Base-by-base conservation (phyloP, 108 stramenopile genomes). In the Aurantiochytrium sp. region DNA sequence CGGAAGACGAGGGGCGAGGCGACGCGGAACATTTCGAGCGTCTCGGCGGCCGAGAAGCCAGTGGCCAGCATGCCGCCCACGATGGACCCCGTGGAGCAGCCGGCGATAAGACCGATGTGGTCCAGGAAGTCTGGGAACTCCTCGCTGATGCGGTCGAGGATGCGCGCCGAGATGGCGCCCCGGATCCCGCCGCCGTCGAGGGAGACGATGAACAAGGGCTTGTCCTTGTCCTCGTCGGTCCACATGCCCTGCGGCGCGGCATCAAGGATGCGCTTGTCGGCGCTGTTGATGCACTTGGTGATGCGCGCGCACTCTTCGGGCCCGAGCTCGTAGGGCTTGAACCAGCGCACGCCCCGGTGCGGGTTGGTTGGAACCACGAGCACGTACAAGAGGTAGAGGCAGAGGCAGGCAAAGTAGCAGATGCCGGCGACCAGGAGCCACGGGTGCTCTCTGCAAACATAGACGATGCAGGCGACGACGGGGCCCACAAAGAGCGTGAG, bases 111-210 rank as follows among this genome's bases (percentile, higher is more conserved):
- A 34, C 68, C 88, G 2, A 88, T 45, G 21, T 52, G n/a, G 22
- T 86, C 81, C 41, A 88, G 4, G 4, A 88, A 53, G 21, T 73
- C 37, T 19, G 69, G 69, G 4, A 73, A 73, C 37, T 54, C 55
- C 41, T 88, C 52, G 52, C 81, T 34, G 52, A 88, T 88, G 37
- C 87, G 69, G 39, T 55, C 31, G 37, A 88, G 81, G 37, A 88
- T 88, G 30, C 31, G 22, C 50, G 81, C 52, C 32, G 73, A 27
- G 21, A 81, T 4, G 19, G 81, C 81, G 55, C 88, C 88, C 5
- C 85, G 85, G 6, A 86, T 41, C 22, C 88, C 88, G 55, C 88
- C 88, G 4, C 88, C 88, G 55, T 89, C 88, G 22, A 89, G 55
- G 36, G 50, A 86, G 31, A 89, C 17, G 52, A 89, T 89, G 55